Evolutionary conservation across 352 stramenopile genomes (phyloP).

Genomic region (Phytophthora uliginosa): DNA sequence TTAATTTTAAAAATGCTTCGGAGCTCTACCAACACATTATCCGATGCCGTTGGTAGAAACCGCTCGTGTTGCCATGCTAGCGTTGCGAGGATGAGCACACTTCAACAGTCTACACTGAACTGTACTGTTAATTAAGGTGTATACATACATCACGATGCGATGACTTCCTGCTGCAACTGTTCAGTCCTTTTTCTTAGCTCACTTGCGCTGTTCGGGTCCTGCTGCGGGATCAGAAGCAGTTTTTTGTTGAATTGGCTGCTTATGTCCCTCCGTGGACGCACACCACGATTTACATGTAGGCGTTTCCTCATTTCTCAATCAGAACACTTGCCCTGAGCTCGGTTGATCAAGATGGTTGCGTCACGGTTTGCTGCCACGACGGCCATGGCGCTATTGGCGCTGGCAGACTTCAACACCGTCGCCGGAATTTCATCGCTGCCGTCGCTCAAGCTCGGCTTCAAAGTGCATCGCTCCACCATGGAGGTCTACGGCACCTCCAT

Average conservation of each 20-base stretch:
- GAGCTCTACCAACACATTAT: no score
- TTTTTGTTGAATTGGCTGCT: constrained; percentile 11
- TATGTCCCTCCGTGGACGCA: not conserved
- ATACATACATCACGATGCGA: not conserved
- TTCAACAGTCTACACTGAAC: no score
- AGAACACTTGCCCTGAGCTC: constrained; percentile 6
- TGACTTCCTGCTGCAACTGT: not conserved
- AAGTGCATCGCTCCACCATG: constrained; percentile 60
- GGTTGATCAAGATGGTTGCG: constrained; percentile 20
- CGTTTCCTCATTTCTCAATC: constrained; percentile 24
- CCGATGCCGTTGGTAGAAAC: no score
- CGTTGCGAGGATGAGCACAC: no score
- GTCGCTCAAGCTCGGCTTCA: constrained; percentile 47
- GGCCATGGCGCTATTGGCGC: not conserved
- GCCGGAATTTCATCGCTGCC: constrained; percentile 22
- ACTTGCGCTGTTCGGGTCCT: constrained; percentile 17
- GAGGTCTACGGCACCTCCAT: constrained; percentile 39
- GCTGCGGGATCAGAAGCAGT: constrained; percentile 30
- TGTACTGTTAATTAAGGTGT: no score
- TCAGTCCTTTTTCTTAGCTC: constrained; percentile 18
- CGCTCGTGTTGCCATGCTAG: no score
- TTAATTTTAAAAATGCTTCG: no score
- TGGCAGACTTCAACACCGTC: not conserved
- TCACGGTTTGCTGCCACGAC: constrained; percentile 4
- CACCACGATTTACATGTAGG: not conserved